A percentile compares a stretch with the other conserved stretches of the same genome.
Conservation (phyloP, 2,329 filamentous ascomycete genomes). For the Aspergillus sp. region DNA sequence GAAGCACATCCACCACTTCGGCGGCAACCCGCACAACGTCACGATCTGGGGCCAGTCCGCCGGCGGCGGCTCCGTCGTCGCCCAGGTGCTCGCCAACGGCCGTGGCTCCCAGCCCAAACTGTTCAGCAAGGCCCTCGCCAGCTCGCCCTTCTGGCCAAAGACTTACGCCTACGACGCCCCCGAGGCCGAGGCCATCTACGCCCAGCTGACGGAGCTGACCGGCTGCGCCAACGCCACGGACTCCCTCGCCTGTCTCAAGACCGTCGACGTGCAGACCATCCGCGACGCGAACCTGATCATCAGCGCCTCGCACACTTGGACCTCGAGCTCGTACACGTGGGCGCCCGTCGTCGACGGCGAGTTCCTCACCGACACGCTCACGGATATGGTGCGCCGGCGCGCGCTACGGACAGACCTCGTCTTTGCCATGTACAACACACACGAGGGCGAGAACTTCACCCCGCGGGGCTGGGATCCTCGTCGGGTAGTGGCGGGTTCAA, state of each 20-base stretch:
- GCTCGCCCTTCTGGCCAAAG: conserved; percentile 60
- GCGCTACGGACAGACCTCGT: conserved; percentile 47
- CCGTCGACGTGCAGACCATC: conserved; percentile 52
- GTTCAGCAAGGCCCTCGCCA: conserved; percentile 52
- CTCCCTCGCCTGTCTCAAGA: conserved; percentile 57
- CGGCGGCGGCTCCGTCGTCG: conserved; percentile 47
- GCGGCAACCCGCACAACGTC: conserved; percentile 53
- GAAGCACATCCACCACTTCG: conserved; percentile 52
- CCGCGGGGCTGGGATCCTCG: conserved; percentile 44
- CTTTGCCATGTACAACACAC: conserved; percentile 60
- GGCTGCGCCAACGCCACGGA: conserved; percentile 46
- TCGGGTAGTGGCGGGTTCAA: conserved; percentile 47
- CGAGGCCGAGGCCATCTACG: conserved; percentile 54
- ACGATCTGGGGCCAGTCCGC: conserved; percentile 58
- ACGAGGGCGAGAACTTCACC: conserved; percentile 63
- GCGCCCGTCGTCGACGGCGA: conserved; percentile 58
- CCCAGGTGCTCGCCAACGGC: conserved; percentile 48
- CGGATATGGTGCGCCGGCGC: conserved; percentile 33
- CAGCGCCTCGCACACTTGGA: conserved; percentile 51
- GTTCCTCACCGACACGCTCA: conserved; percentile 53
- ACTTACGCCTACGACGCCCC: conserved; percentile 53
- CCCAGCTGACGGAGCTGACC: conserved; percentile 45
- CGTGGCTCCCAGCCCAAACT: conserved; percentile 43
- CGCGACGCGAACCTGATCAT: conserved; percentile 53
- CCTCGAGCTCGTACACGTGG: conserved; percentile 59